Percentiles rank a stretch among this genome's conserved stretches.
phyloP scores from a whole-genome alignment of 345 rosid genomes.

The Crucihimalaya himalaica region DNA sequence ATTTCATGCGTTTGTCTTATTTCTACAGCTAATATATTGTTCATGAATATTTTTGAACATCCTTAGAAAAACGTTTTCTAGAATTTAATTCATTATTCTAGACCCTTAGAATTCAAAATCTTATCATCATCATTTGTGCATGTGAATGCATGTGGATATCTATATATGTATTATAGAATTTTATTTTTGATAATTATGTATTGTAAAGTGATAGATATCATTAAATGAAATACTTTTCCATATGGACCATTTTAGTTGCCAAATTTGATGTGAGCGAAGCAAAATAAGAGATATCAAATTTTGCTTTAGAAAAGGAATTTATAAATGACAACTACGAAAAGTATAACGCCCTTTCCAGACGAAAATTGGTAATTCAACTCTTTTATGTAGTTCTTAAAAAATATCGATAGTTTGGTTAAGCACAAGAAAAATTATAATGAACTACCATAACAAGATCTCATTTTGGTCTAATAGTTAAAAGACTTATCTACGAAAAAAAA shows the following conservation, averaged over 20 bases:
- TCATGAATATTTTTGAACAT: neutral
- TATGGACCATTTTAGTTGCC: conserved; percentile 25
- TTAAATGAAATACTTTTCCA: neutral
- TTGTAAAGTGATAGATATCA: conserved; percentile 9
- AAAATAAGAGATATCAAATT: neutral
- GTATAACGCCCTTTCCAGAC: conserved; percentile 18
- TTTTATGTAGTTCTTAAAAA: neutral
- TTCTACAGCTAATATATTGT: neutral
- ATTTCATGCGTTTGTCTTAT: neutral
- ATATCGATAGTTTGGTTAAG: too few relatives aligned
- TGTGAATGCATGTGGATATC: conserved; percentile 27
- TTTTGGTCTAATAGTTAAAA: too few relatives aligned
- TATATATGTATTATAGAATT: neutral
- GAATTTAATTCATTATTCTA: neutral
- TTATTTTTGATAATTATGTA: neutral
- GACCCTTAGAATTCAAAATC: neutral
- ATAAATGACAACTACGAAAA: conserved; percentile 10
- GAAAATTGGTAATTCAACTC: neutral
- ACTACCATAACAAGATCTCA: neutral
- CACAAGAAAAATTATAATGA: neutral
- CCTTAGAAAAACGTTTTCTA: neutral
- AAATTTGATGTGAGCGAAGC: conserved; percentile 6
- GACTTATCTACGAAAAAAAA: too few relatives aligned
- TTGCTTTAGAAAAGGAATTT: conserved; percentile 7
- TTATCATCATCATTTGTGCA: conserved; percentile 11